Conservation (phyloP, 495 filamentous ascomycete species). For the Ascodesmis nigricans region DNA sequence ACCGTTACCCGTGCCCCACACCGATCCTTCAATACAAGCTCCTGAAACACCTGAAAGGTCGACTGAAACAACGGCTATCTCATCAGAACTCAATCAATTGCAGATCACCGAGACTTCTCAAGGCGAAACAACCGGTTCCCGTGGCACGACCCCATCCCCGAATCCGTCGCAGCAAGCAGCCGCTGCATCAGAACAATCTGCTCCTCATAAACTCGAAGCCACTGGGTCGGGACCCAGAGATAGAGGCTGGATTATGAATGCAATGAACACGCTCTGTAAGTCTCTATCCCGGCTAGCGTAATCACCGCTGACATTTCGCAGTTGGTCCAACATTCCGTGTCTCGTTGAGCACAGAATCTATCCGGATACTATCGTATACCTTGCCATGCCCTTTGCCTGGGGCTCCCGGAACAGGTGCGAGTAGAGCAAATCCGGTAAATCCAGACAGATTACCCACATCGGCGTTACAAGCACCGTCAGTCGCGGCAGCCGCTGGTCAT, state of each 20-base stretch:
- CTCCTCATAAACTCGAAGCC: no score
- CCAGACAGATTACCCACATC: constrained; percentile 18
- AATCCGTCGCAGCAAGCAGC: constrained; percentile 1
- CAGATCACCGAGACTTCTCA: neutral
- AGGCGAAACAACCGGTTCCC: neutral
- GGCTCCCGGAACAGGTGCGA: constrained; percentile 15
- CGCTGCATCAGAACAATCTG: constrained; percentile 1
- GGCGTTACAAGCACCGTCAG: constrained; percentile 18
- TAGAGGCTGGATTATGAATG: constrained; percentile 17
- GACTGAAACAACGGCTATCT: neutral
- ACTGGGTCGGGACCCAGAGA: no score
- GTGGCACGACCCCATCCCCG: neutral
- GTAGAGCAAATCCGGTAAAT: constrained; percentile 13
- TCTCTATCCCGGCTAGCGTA: neutral
- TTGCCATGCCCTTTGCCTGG: constrained; percentile 22
- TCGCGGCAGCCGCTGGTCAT: constrained; percentile 20
- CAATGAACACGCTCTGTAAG: constrained; percentile 18
- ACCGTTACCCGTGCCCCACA: constrained; percentile 10
- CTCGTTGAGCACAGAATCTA: constrained; percentile 17
- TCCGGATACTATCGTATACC: constrained; percentile 23
- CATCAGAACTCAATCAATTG: neutral
- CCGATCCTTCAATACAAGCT: constrained; percentile 8
- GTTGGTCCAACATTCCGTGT: constrained; percentile 17
- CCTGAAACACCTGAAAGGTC: constrained; percentile 1
- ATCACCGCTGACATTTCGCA: constrained; percentile 1